Percentiles rank a stretch among this genome's conserved stretches.
phyloP scores from a whole-genome alignment of 805 yeast genomes.

The Saccharomycopsis sp. region DNA sequence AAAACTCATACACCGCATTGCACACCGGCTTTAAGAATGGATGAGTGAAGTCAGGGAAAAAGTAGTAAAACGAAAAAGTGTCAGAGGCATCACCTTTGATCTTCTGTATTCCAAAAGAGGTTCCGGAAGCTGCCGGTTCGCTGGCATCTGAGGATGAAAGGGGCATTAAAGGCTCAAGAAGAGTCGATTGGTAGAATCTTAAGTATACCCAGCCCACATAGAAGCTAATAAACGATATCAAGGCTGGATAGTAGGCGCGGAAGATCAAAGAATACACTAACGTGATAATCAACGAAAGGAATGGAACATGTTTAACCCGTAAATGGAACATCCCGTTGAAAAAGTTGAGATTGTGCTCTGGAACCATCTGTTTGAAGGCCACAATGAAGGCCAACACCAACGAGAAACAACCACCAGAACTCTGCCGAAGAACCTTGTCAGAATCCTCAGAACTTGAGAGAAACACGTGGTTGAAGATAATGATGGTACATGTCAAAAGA shows the following conservation, averaged over 20 bases:
- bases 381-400: slow-evolving; percentile 53
- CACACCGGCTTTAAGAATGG: slow-evolving; percentile 48
- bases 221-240: slow-evolving; percentile 37
- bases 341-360: slow-evolving; percentile 49
- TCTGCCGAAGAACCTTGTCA: slow-evolving; percentile 20
- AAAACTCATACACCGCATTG: slow-evolving; percentile 33
- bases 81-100: slow-evolving; percentile 84
- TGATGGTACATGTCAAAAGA: slow-evolving; percentile 36
- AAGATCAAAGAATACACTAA: slow-evolving; percentile 27
- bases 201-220: slow-evolving; percentile 68
- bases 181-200: slow-evolving; percentile 62
- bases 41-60: slow-evolving; percentile 66
- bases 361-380: slow-evolving; percentile 58
- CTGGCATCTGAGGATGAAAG: slow-evolving; percentile 26
- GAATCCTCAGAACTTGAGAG: slow-evolving; percentile 22
- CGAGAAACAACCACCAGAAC: slow-evolving; percentile 48
- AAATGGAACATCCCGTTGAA: slow-evolving; percentile 42
- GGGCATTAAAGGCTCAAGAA: slow-evolving; percentile 51
- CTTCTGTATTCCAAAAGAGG: slow-evolving; percentile 27
- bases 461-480: slow-evolving; percentile 26
- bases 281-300: slow-evolving; percentile 31
- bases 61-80: slow-evolving; percentile 73
- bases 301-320: slow-evolving; percentile 60
- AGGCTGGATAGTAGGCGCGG: slow-evolving; percentile 13
- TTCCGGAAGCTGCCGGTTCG: slow-evolving; percentile 22